Conservation (phyloP, 352 stramenopile species). For the Plasmopara muralis region DNA sequence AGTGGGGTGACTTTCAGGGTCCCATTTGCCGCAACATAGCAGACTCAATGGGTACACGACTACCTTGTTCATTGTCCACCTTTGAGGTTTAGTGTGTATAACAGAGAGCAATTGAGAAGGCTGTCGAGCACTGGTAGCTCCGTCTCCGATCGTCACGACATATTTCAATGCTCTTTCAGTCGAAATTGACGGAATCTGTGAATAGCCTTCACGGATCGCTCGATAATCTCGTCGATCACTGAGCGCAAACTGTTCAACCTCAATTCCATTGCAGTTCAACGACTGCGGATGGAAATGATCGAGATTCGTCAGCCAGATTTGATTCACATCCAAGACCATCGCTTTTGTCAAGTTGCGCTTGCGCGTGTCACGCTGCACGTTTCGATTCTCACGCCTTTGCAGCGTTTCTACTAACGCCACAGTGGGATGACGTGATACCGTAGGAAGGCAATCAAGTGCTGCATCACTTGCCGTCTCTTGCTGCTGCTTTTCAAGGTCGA, state of each 20-base stretch:
- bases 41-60: constrained; percentile 40
- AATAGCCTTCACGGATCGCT: constrained; percentile 61
- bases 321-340: constrained; percentile 87
- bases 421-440: constrained; percentile 64
- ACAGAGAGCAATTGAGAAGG: constrained; percentile 1
- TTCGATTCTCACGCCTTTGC: constrained; percentile 68
- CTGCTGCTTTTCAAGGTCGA: constrained; percentile 35
- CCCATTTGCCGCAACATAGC: constrained; percentile 48
- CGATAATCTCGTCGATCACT: constrained; percentile 43
- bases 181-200: constrained; percentile 75
- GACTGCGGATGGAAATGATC: constrained; percentile 82
- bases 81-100: too few relatives aligned
- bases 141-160: constrained; percentile 30
- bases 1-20: constrained; percentile 15
- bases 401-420: constrained; percentile 48
- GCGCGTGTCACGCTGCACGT: constrained; percentile 48
- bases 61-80: too few relatives aligned
- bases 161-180: constrained; percentile 46
- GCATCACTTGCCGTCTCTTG: constrained; percentile 16
- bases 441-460: constrained; percentile 16
- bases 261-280: constrained; percentile 16
- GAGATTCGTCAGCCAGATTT: constrained; percentile 89
- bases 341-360: constrained; percentile 67
- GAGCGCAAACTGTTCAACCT: constrained; percentile 21
- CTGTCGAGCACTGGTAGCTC: constrained; percentile 9